Conservation (phyloP, 345 rosid genomes). For the Gossypium arboreum region DNA sequence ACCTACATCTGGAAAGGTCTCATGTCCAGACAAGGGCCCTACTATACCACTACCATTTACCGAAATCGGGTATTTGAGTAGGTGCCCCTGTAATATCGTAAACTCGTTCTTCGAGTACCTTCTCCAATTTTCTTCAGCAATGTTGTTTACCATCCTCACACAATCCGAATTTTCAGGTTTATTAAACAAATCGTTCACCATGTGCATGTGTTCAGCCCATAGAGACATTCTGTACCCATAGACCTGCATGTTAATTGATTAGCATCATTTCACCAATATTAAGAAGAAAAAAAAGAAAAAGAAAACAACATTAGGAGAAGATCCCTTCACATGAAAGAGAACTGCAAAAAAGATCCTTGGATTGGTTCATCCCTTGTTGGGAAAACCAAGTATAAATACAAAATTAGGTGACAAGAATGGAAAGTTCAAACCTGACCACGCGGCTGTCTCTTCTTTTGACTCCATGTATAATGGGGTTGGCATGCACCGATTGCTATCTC, state of each 20-base stretch:
- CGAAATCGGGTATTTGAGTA: constrained; percentile 63
- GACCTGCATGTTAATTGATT: constrained; percentile 41
- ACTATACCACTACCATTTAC: constrained; percentile 54
- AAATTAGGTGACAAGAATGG: background rate
- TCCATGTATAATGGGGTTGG: constrained; percentile 67
- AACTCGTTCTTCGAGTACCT: constrained; percentile 44
- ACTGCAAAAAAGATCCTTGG: no score
- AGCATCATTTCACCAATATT: background rate
- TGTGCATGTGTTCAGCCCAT: constrained; percentile 83
- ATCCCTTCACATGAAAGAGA: no score
- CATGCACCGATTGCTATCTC: constrained; percentile 89
- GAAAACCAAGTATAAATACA: background rate
- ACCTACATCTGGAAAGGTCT: constrained; percentile 81
- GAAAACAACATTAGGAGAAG: background rate
- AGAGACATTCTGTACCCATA: constrained; percentile 79
- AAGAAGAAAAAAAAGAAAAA: background rate
- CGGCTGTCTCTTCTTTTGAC: constrained; percentile 47
- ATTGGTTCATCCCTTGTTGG: no score
- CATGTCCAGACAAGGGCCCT: constrained; percentile 50
- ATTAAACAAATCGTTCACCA: constrained; percentile 37
- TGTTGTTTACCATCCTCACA: constrained; percentile 52
- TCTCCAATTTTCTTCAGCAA: constrained; percentile 73
- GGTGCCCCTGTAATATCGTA: constrained; percentile 58
- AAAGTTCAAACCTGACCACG: constrained; percentile 53
- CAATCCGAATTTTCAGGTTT: constrained; percentile 61